Evolutionary conservation across 805 yeast species (phyloP).

Genomic region (Ogataea methylovora): DNA sequence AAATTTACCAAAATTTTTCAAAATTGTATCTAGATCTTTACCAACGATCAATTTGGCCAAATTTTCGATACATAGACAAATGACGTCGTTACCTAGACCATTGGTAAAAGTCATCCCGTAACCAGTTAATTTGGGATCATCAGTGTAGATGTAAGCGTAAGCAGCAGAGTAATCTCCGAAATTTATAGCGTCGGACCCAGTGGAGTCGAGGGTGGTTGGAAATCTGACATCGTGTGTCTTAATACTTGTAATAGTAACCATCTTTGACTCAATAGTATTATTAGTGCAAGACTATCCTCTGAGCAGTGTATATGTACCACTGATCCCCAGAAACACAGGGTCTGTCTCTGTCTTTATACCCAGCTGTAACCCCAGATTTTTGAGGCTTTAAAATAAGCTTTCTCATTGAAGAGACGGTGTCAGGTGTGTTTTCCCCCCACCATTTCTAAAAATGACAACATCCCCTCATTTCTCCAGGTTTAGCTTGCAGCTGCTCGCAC

Average conservation of each 20-base stretch:
- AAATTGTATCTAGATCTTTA: constrained; percentile 23
- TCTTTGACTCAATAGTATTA: no score
- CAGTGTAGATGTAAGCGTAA: constrained; percentile 26
- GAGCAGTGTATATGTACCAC: no score
- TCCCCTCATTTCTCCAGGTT: no score
- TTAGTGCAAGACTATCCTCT: no score
- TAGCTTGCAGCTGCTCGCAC: no score
- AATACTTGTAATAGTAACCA: constrained; percentile 19
- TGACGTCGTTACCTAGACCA: constrained; percentile 31
- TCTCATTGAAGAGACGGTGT: no score
- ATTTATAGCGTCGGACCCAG: constrained; percentile 38
- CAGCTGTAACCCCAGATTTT: no score
- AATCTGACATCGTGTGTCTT: constrained; percentile 27
- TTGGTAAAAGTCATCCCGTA: constrained; percentile 36
- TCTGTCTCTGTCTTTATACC: no score
- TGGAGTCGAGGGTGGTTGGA: constrained; percentile 31
- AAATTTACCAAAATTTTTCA: constrained; percentile 31
- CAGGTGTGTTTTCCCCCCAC: no score
- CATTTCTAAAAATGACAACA: no score
- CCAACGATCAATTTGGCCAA: constrained; percentile 30
- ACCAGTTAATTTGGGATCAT: constrained; percentile 21
- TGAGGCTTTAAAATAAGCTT: no score
- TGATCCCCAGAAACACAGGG: no score
- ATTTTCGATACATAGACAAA: constrained; percentile 27
- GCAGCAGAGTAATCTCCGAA: constrained; percentile 35